These are phyloP conservation scores for Solanum pennellii DNA, from an alignment of 257 asterid species.

Conservation along the genomic window DNA sequence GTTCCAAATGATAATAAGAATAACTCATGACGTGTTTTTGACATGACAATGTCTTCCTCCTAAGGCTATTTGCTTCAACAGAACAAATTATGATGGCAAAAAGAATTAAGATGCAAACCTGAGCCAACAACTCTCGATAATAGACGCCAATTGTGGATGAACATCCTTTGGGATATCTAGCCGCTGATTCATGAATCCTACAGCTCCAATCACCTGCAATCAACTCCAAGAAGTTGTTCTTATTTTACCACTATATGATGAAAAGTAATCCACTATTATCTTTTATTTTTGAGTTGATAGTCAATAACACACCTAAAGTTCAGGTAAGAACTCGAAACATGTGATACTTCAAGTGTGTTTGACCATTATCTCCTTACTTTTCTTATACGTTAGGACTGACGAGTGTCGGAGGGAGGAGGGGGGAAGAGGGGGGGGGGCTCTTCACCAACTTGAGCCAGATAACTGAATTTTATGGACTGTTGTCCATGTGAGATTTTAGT, in stretches of 20 bases:
- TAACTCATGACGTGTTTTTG: not conserved
- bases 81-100: not conserved
- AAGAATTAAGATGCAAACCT: slow-evolving; percentile 30
- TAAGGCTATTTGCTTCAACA: not conserved
- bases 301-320: not conserved
- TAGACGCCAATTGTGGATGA: slow-evolving; percentile 69
- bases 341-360: not conserved
- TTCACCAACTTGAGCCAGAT: not conserved
- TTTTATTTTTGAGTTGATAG: not conserved
- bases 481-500: not conserved
- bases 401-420: not conserved
- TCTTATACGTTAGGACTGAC: not conserved
- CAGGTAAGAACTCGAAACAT: not conserved
- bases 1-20: not conserved
- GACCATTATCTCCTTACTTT: not conserved
- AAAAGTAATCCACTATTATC: not conserved
- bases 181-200: slow-evolving; percentile 91
- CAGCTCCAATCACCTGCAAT: slow-evolving; percentile 85
- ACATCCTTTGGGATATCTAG: slow-evolving; percentile 68
- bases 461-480: not conserved
- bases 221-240: not conserved
- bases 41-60: not conserved
- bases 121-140: slow-evolving; percentile 84
- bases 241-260: not conserved
- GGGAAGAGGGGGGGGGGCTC: not conserved